phyloP scores from a whole-genome alignment of 495 filamentous ascomycete species.

The Hyaloscypha finlandica region DNA sequence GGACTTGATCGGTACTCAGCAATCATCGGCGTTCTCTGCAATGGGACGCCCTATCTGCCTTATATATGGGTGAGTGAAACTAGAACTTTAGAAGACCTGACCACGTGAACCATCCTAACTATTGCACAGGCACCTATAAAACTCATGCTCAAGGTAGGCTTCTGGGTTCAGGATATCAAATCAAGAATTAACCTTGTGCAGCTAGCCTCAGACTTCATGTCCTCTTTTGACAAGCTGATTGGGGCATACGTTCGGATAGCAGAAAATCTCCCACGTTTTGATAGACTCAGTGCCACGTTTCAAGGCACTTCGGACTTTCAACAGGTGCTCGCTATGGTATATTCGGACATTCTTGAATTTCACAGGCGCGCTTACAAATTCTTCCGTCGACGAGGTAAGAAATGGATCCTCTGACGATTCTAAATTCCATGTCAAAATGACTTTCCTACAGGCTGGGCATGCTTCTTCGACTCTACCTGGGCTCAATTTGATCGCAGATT shows the following conservation, averaged over 20 bases:
- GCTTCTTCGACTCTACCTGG: constrained; percentile 40
- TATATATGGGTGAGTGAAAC: constrained; percentile 38
- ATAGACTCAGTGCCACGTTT: constrained; percentile 33
- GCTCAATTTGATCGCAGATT: constrained; percentile 36
- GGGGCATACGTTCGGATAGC: constrained; percentile 41
- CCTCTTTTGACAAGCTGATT: constrained; percentile 38
- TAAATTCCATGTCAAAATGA: not conserved
- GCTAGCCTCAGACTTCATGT: constrained; percentile 22
- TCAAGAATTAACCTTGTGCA: constrained; percentile 26
- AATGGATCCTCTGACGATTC: not conserved
- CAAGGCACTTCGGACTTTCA: constrained; percentile 35
- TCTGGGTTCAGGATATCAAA: constrained; percentile 34
- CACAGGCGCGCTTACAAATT: constrained; percentile 43
- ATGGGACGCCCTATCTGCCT: constrained; percentile 42
- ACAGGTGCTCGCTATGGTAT: constrained; percentile 36
- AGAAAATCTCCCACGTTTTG: constrained; percentile 39
- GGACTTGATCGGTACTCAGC: constrained; percentile 39
- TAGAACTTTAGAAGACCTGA: not conserved
- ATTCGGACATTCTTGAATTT: constrained; percentile 43
- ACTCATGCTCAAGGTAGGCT: constrained; percentile 29
- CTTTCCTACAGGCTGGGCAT: constrained; percentile 33
- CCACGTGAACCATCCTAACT: not conserved
- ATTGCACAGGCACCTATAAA: constrained; percentile 16
- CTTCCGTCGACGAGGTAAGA: constrained; percentile 35
- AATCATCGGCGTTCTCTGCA: constrained; percentile 39